Conservation (phyloP, 164 flowering plant species). For the Dillenia turbinata region DNA sequence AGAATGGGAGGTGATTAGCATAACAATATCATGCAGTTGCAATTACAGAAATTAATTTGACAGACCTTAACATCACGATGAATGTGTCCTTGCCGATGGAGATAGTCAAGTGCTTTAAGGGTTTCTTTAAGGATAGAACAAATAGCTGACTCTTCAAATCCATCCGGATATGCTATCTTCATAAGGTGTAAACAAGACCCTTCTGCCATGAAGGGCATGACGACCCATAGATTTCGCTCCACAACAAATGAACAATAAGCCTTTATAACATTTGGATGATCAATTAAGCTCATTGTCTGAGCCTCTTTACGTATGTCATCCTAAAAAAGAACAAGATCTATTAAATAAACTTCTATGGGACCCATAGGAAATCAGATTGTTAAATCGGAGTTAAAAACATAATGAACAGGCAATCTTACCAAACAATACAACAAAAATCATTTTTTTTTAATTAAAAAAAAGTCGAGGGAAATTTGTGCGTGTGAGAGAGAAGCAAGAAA, state of each 20-base stretch:
- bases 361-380: too few species aligned
- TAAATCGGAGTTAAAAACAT: too few species aligned
- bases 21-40: not conserved
- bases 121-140: constrained; percentile 84
- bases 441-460: not conserved
- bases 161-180: constrained; percentile 90
- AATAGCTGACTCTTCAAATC: constrained; percentile 89
- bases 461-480: not conserved
- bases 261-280: constrained; percentile 84
- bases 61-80: constrained; percentile 96
- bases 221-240: constrained; percentile 85
- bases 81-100: constrained; percentile 94
- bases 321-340: constrained; percentile 25
- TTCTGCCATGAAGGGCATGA: constrained; percentile 98
- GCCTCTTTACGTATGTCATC: constrained; percentile 94
- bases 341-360: too few species aligned
- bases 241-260: constrained; percentile 94
- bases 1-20: too few species aligned
- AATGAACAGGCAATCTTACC: too few species aligned
- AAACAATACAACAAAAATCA: too few species aligned
- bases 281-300: constrained; percentile 95
- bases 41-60: not conserved
- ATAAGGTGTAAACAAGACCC: constrained; percentile 97
- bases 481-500: too few species aligned
- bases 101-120: constrained; percentile 89